phyloP scores from a whole-genome alignment of 2,329 filamentous ascomycete species.

The Lomentospora prolificans region DNA sequence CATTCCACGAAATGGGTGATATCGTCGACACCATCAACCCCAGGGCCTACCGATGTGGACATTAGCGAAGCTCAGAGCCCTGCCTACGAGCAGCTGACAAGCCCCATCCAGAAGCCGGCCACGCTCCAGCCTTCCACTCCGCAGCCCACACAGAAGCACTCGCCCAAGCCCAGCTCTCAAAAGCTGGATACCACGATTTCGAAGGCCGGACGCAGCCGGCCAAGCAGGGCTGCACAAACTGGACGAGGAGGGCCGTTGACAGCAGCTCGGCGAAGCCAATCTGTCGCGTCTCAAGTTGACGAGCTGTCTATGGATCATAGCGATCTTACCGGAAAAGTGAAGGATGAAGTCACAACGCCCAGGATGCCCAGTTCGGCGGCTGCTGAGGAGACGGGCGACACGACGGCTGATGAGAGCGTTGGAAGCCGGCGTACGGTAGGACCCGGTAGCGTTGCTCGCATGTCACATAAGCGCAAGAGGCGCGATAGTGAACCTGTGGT shows the following conservation, averaged over 20 bases:
- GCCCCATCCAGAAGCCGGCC: slow-evolving; percentile 35
- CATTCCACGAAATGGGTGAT: slow-evolving; percentile 50
- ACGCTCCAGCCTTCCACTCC: slow-evolving; percentile 24
- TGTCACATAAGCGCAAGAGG: slow-evolving; percentile 46
- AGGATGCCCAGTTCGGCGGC: slow-evolving; percentile 18
- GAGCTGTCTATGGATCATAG: slow-evolving; percentile 36
- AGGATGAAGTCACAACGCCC: slow-evolving; percentile 50
- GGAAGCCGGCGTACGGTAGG: slow-evolving; percentile 27
- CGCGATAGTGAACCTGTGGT: slow-evolving; percentile 36
- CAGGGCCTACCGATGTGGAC: slow-evolving; percentile 25
- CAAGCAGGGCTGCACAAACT: slow-evolving; percentile 1
- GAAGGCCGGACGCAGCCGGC: neutral
- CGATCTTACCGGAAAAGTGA: slow-evolving; percentile 34
- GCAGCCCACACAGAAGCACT: slow-evolving; percentile 20
- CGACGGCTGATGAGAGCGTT: slow-evolving; percentile 43
- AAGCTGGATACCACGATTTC: slow-evolving; percentile 11
- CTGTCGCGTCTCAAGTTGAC: slow-evolving; percentile 35
- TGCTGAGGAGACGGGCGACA: slow-evolving; percentile 45
- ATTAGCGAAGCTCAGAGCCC: slow-evolving; percentile 35
- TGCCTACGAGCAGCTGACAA: slow-evolving; percentile 44
- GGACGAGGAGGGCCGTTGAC: slow-evolving; percentile 5
- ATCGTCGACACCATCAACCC: slow-evolving; percentile 48
- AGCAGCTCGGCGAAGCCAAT: slow-evolving; percentile 32
- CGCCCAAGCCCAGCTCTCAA: slow-evolving; percentile 6
- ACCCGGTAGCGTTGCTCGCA: slow-evolving; percentile 26